These are phyloP conservation scores for Calonectria fujianensis DNA, from an alignment of 2,329 filamentous ascomycete genomes.

Conservation along the genomic window DNA sequence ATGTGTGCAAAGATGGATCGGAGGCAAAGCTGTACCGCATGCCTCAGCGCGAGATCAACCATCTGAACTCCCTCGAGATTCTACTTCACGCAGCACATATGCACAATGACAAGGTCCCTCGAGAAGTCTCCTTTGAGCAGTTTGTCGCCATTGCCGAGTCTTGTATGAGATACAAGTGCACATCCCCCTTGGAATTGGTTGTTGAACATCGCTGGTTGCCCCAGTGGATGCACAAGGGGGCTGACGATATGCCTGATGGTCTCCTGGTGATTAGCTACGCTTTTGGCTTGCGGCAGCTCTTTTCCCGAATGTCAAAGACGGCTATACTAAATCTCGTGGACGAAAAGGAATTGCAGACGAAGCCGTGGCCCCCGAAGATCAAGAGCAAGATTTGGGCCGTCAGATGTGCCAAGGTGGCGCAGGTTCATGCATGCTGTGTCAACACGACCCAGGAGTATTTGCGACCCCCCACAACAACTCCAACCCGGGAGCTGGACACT, in stretches of 20 bases:
- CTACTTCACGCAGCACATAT: constrained; percentile 72
- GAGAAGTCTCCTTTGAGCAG: constrained; percentile 67
- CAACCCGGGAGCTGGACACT: constrained; percentile 41
- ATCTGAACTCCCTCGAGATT: constrained; percentile 64
- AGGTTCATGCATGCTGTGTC: constrained; percentile 68
- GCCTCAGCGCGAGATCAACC: constrained; percentile 70
- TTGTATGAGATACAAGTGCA: constrained; percentile 70
- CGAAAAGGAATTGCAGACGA: constrained; percentile 64
- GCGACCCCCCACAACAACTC: constrained; percentile 52
- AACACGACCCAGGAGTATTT: constrained; percentile 68
- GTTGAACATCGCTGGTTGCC: constrained; percentile 73
- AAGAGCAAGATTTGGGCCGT: constrained; percentile 70
- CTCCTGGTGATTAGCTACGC: constrained; percentile 72
- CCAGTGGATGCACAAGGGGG: constrained; percentile 69
- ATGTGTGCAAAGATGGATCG: constrained; percentile 65
- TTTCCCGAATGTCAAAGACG: constrained; percentile 69
- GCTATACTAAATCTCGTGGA: constrained; percentile 67
- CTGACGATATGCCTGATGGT: constrained; percentile 69
- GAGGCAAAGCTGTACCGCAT: constrained; percentile 70
- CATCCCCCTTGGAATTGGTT: constrained; percentile 68
- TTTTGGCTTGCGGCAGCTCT: constrained; percentile 70
- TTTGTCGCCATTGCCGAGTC: constrained; percentile 72
- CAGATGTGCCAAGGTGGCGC: constrained; percentile 69
- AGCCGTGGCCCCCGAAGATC: constrained; percentile 68
- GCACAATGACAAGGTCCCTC: constrained; percentile 67